Conservation (phyloP, 2,329 filamentous ascomycete species). For the Periconia sp. region DNA sequence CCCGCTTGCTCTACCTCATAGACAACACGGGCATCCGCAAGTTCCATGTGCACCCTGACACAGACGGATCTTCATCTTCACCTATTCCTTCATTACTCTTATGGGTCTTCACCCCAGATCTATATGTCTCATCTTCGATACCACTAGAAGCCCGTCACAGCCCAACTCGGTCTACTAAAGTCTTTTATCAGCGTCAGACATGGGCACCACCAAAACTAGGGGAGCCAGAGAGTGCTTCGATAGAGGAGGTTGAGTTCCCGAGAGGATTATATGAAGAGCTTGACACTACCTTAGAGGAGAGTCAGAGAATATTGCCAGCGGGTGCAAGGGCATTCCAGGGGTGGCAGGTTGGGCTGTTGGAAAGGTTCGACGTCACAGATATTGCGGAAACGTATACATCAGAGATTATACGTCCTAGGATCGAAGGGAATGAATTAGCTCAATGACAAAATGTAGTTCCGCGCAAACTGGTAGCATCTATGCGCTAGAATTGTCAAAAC, state of each 20-base stretch:
- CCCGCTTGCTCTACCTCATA: slow-evolving; percentile 61
- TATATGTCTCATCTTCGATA: slow-evolving; percentile 60
- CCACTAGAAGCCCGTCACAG: slow-evolving; percentile 27
- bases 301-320: slow-evolving; percentile 60
- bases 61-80: background rate
- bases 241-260: slow-evolving; percentile 62
- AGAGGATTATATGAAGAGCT: slow-evolving; percentile 56
- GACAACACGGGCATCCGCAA: slow-evolving; percentile 62
- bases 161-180: slow-evolving; percentile 61
- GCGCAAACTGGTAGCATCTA: no score
- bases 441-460: no score
- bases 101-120: slow-evolving; percentile 67
- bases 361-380: slow-evolving; percentile 54
- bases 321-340: slow-evolving; percentile 64
- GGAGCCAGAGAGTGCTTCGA: slow-evolving; percentile 47
- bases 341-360: slow-evolving; percentile 72
- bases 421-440: no score
- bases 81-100: slow-evolving; percentile 46
- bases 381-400: background rate
- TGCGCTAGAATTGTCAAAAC: no score
- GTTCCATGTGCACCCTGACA: slow-evolving; percentile 57
- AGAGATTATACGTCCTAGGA: background rate
- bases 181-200: slow-evolving; percentile 56
- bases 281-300: slow-evolving; percentile 52
- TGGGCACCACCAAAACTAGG: slow-evolving; percentile 31